Evolutionary conservation across 257 asterid species (phyloP), one percentile per base, ranked within the genome.

Genomic region (Fraxinus cuspidata): DNA sequence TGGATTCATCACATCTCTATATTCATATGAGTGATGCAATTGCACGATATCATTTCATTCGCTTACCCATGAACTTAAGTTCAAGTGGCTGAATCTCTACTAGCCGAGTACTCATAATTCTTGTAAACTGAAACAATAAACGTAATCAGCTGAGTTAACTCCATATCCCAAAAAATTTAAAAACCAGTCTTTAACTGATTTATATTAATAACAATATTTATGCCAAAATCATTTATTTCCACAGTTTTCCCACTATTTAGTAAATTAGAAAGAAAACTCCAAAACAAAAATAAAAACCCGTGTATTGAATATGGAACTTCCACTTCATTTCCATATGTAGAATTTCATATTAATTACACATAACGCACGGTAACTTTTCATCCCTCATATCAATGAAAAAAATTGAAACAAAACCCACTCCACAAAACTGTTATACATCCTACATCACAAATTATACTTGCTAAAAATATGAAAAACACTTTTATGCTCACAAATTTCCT

Each of bases 51-150:
- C 18, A 63, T 63, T 23, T 25, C 35, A 27, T 63, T 53, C 76
- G 83, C 96, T 71, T 85, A 90, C 98, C 86, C 44, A 44, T 56
- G 88, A 94, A 94, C 86, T 89, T 84, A 75, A 94, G 94, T 85
- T 94, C 98, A 31, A 80, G 87, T 79, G 98, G 98, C 81, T 84
- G 90, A 84, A 92, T 83, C 84, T 90, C 96, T 85, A 84, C 83
- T 25, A 90, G 81, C 77, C 86, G 90, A 79, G 86, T 75, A 82
- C 79, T 84, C 89, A 86, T 86, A 37, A 28, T 86, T 86, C 81
- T 78, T 74, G 74, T 44, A 67, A 79, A 87, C 94, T 88, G 86
- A 80, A 86, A 83, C 60, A 66, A 53, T n/a, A 47, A 71, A 64
- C 73, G 68, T 21, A 77, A 76, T 65, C 31, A 42, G 4, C 35